A percentile compares a stretch with the other conserved stretches of the same genome.
These are phyloP conservation scores for Exophiala aquamarina DNA, from an alignment of 2,329 filamentous ascomycete species.

Conservation along the genomic window DNA sequence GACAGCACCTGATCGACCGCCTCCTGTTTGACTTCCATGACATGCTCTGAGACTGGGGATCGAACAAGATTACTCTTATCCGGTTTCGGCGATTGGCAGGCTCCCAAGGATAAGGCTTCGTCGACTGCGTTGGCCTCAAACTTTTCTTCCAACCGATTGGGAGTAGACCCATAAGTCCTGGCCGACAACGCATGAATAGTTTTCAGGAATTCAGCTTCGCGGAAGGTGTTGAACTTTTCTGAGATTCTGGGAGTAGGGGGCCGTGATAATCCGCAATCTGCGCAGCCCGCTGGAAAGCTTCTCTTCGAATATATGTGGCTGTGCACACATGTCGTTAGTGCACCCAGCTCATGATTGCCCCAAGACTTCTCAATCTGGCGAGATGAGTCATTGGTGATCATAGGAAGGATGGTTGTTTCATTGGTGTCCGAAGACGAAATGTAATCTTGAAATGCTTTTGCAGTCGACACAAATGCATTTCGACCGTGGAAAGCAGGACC, in stretches of 20 bases:
- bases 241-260: slow-evolving; percentile 7
- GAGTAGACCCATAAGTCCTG: too few species aligned
- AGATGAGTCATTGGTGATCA: slow-evolving; percentile 8
- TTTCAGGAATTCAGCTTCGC: not conserved
- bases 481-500: too few species aligned
- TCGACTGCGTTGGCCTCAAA: not conserved
- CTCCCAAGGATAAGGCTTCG: not conserved
- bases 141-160: too few species aligned
- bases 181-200: not conserved
- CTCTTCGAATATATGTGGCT: slow-evolving; percentile 21
- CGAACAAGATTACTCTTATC: too few species aligned
- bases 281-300: slow-evolving; percentile 21
- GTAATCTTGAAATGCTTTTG: not conserved
- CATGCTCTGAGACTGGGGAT: too few species aligned
- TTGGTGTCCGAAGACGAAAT: not conserved
- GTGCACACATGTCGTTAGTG: slow-evolving; percentile 15
- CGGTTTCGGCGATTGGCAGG: too few species aligned
- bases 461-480: slow-evolving; percentile 1
- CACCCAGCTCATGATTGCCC: slow-evolving; percentile 12
- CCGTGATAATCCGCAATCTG: slow-evolving; percentile 22
- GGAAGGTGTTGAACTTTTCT: not conserved
- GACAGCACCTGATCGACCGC: slow-evolving; percentile 1
- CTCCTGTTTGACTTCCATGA: too few species aligned
- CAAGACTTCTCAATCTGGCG: slow-evolving; percentile 19
- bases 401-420: not conserved